A percentile compares a stretch with the other conserved stretches of the same genome.
These are phyloP conservation scores for Ogataea angusta DNA, from an alignment of 805 yeast species.

Conservation along the genomic window DNA sequence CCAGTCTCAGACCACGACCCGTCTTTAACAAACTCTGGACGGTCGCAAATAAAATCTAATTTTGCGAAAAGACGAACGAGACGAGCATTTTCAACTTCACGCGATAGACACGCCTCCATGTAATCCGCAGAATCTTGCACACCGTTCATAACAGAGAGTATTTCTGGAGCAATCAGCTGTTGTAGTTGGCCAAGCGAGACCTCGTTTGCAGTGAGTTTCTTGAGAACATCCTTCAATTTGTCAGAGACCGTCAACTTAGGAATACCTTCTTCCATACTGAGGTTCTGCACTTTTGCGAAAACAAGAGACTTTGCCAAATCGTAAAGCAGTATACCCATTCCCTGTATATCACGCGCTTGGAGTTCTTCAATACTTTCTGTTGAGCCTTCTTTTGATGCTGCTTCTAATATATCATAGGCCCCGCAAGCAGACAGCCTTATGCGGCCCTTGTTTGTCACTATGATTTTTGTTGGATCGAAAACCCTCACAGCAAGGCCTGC, in stretches of 20 bases:
- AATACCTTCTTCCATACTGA: slow-evolving; percentile 24
- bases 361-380: slow-evolving; percentile 11
- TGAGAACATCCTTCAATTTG: slow-evolving; percentile 43
- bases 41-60: slow-evolving; percentile 70
- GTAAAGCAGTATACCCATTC: slow-evolving; percentile 59
- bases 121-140: slow-evolving; percentile 52
- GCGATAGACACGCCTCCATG: slow-evolving; percentile 56
- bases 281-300: slow-evolving; percentile 19
- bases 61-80: slow-evolving; percentile 79
- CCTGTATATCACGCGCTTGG: slow-evolving; percentile 46
- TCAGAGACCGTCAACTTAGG: slow-evolving; percentile 38
- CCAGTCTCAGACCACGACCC: slow-evolving; percentile 72
- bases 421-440: slow-evolving; percentile 72
- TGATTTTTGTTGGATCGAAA: slow-evolving; percentile 62
- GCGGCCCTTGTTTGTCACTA: slow-evolving; percentile 69
- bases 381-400: slow-evolving; percentile 31
- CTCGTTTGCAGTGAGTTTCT: slow-evolving; percentile 33
- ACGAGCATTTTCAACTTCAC: slow-evolving; percentile 86
- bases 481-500: slow-evolving; percentile 61
- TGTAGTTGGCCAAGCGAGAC: slow-evolving; percentile 34
- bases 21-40: slow-evolving; percentile 62
- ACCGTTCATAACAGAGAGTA: slow-evolving; percentile 47
- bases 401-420: slow-evolving; percentile 58
- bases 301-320: slow-evolving; percentile 44
- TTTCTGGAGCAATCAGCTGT: slow-evolving; percentile 40